Conservation (phyloP, 257 asterid species). For the Lithospermum erythrorhizon region DNA sequence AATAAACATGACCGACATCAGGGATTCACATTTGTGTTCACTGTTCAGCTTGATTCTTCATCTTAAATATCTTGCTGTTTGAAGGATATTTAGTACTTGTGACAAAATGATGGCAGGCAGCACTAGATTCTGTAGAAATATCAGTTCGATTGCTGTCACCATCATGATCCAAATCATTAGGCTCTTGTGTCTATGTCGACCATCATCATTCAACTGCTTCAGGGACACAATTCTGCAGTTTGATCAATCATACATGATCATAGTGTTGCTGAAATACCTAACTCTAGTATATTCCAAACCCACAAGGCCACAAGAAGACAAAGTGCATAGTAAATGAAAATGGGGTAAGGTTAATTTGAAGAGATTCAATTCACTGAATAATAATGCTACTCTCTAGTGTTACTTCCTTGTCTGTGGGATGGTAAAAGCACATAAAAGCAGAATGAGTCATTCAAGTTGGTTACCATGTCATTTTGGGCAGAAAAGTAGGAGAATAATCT, state of each 20-base stretch:
- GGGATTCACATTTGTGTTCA: neutral
- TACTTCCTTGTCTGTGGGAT: too few relatives aligned
- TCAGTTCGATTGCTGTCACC: neutral
- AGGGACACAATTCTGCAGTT: neutral
- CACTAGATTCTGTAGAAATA: neutral
- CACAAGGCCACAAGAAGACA: neutral
- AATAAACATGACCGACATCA: too few relatives aligned
- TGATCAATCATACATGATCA: neutral
- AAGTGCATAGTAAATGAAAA: neutral
- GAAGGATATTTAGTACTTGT: neutral
- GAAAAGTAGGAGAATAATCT: too few relatives aligned
- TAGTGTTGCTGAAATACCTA: neutral
- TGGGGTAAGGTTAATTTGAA: neutral
- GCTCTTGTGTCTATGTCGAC: neutral
- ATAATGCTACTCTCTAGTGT: too few relatives aligned
- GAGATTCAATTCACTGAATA: neutral
- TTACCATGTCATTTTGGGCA: too few relatives aligned
- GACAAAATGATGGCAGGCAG: neutral
- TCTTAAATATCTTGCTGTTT: neutral
- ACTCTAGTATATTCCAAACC: neutral
- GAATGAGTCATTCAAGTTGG: too few relatives aligned
- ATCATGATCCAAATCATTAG: neutral
- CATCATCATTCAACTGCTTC: neutral
- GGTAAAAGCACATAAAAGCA: too few relatives aligned
- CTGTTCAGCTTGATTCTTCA: neutral